phyloP scores from a whole-genome alignment of 768 basidiomycete species.

The Suillus lakei region DNA sequence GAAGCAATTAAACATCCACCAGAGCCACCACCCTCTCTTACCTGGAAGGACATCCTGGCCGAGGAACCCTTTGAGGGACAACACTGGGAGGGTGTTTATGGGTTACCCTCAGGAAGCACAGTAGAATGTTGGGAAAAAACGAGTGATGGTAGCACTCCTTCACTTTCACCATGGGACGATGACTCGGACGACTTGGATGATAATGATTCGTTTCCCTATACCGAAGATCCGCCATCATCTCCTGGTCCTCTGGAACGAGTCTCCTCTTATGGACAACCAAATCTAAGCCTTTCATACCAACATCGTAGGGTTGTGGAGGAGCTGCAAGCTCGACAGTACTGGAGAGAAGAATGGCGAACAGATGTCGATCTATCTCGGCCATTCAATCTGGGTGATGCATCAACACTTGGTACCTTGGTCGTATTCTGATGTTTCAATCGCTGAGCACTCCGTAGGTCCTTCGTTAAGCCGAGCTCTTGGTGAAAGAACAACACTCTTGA shows the following conservation, averaged over 20 bases:
- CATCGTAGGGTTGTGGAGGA: slow-evolving; percentile 65
- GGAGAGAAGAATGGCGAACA: slow-evolving; percentile 68
- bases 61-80: slow-evolving; percentile 88
- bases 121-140: slow-evolving; percentile 48
- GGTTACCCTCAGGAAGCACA: slow-evolving; percentile 51
- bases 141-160: slow-evolving; percentile 65
- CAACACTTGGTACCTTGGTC: slow-evolving; percentile 62
- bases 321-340: slow-evolving; percentile 70
- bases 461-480: slow-evolving; percentile 44
- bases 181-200: slow-evolving; percentile 46
- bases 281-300: slow-evolving; percentile 29
- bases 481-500: slow-evolving; percentile 40
- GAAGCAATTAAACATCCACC: slow-evolving; percentile 51
- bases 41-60: slow-evolving; percentile 79
- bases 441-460: slow-evolving; percentile 44
- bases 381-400: slow-evolving; percentile 73
- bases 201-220: slow-evolving; percentile 18
- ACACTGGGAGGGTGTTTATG: slow-evolving; percentile 82
- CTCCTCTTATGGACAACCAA: slow-evolving; percentile 34
- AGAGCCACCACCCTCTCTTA: slow-evolving; percentile 47
- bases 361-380: slow-evolving; percentile 45
- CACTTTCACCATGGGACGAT: slow-evolving; percentile 67
- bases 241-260: slow-evolving; percentile 9
- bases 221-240: not conserved
- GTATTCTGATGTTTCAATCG: not conserved